Conservation (phyloP, 306 rosid species). For the Dryas octopetala region DNA sequence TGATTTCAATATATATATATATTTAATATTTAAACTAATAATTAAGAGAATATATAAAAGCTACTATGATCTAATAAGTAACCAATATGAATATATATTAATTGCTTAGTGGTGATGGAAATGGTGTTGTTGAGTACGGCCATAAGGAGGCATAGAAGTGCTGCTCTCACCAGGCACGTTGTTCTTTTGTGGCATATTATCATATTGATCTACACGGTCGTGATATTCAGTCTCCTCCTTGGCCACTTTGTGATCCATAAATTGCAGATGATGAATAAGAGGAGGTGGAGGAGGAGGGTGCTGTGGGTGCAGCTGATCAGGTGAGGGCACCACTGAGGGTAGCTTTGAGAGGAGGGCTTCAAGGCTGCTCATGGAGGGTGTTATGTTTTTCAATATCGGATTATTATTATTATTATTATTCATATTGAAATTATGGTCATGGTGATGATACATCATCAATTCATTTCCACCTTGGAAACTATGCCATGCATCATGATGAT, state of each 20-base stretch:
- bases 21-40: too few relatives aligned
- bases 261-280: slow-evolving; percentile 25
- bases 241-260: slow-evolving; percentile 45
- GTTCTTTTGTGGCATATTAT: background rate
- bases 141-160: slow-evolving; percentile 41
- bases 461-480: slow-evolving; percentile 46
- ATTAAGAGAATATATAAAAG: too few relatives aligned
- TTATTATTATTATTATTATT: slow-evolving; percentile 12
- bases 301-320: slow-evolving; percentile 16
- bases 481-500: slow-evolving; percentile 45
- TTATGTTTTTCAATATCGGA: slow-evolving; percentile 23
- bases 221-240: slow-evolving; percentile 55
- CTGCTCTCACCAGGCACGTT: slow-evolving; percentile 59
- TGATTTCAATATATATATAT: too few relatives aligned
- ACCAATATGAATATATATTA: too few relatives aligned
- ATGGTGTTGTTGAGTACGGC: slow-evolving; percentile 25
- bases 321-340: slow-evolving; percentile 40
- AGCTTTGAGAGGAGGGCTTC: slow-evolving; percentile 58
- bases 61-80: too few relatives aligned
- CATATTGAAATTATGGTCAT: slow-evolving; percentile 19
- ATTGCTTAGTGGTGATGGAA: slow-evolving; percentile 37
- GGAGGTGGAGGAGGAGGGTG: too few relatives aligned
- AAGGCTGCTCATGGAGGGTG: slow-evolving; percentile 57
- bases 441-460: slow-evolving; percentile 44
- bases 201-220: background rate